These are phyloP conservation scores for Colletotrichum musicola DNA, from an alignment of 2,329 filamentous ascomycete species.

Conservation along the genomic window DNA sequence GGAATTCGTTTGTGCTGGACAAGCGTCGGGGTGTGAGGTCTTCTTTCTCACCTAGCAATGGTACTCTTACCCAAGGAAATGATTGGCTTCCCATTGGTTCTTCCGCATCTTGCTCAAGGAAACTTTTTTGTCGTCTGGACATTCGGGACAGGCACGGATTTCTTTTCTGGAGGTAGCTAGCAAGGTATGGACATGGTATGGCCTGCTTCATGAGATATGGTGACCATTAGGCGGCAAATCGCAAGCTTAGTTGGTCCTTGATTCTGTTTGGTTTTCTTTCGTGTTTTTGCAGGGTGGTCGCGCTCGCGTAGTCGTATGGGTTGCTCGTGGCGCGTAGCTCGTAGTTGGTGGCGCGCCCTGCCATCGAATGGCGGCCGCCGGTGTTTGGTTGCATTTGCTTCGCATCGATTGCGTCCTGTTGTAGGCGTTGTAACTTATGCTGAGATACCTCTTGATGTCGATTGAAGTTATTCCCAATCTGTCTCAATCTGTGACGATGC, in stretches of 20 bases:
- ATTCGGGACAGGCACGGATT: conserved; percentile 26
- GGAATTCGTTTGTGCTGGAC: conserved; percentile 25
- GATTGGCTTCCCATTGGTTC: conserved; percentile 36
- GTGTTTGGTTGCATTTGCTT: conserved; percentile 18
- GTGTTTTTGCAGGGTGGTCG: conserved; percentile 4
- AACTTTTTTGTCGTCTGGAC: conserved; percentile 36
- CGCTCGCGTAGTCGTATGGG: conserved; percentile 13
- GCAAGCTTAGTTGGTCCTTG: conserved; percentile 24
- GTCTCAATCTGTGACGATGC: neutral
- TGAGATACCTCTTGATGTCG: conserved; percentile 35
- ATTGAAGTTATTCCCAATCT: conserved; percentile 10
- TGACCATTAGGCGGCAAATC: conserved; percentile 37
- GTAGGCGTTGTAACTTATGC: conserved; percentile 33
- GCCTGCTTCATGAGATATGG: conserved; percentile 37
- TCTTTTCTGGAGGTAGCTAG: conserved; percentile 39
- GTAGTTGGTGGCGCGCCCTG: conserved; percentile 14
- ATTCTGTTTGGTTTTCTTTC: conserved; percentile 11
- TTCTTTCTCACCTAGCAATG: conserved; percentile 15
- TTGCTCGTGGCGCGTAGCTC: neutral
- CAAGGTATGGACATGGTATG: conserved; percentile 27
- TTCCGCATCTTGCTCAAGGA: conserved; percentile 35
- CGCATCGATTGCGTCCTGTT: conserved; percentile 12
- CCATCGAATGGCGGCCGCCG: neutral
- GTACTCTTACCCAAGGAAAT: conserved; percentile 27
- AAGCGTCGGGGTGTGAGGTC: conserved; percentile 33